These are phyloP conservation scores for Neurospora tetrasperma DNA, from an alignment of 495 filamentous ascomycete species.

Conservation along the genomic window DNA sequence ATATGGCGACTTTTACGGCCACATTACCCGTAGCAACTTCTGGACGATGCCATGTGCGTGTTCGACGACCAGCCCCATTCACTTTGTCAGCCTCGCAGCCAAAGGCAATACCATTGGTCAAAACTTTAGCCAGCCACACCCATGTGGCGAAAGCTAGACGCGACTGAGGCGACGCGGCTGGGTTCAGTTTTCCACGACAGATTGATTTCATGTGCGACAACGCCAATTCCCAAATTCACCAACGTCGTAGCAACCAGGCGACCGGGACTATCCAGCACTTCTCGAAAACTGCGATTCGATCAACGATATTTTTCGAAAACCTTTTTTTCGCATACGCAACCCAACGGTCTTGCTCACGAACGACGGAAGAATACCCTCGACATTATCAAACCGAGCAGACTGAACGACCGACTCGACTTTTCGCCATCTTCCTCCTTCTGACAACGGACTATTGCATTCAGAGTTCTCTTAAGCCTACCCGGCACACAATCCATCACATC, in stretches of 20 bases:
- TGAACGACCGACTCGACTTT: background rate
- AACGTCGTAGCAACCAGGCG: background rate
- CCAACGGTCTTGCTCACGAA: background rate
- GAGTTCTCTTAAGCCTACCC: background rate
- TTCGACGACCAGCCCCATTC: conserved; percentile 7
- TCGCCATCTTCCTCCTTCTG: background rate
- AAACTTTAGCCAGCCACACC: background rate
- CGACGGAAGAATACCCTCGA: background rate
- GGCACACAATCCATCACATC: background rate
- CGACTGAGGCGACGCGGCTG: background rate
- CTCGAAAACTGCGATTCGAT: background rate
- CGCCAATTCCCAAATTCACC: background rate
- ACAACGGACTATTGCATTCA: background rate
- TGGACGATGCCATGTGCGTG: conserved; percentile 5
- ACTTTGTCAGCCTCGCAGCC: conserved; percentile 1
- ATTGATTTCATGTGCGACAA: background rate
- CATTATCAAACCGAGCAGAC: background rate
- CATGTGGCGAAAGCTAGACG: background rate
- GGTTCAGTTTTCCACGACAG: background rate
- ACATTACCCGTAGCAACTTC: background rate
- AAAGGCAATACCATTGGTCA: background rate
- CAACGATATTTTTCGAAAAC: background rate
- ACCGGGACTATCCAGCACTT: background rate
- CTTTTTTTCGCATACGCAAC: background rate
- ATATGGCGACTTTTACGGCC: background rate